These are phyloP conservation scores for Trichoderma lentiforme DNA, from an alignment of 2,329 filamentous ascomycete genomes.

Conservation along the genomic window DNA sequence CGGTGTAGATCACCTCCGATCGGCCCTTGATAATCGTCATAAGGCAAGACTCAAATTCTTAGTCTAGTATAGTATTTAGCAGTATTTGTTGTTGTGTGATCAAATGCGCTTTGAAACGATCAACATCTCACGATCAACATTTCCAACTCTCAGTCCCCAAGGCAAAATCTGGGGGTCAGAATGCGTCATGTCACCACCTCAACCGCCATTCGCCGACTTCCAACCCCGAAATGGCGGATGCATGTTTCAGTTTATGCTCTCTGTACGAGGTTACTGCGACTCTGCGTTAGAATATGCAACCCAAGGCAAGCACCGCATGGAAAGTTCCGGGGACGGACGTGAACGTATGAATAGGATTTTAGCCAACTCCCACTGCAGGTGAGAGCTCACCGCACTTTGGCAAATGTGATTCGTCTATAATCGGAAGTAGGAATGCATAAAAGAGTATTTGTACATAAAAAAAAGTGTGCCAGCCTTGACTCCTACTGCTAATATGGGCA, in stretches of 20 bases:
- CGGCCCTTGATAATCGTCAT: neutral
- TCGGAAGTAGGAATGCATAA: neutral
- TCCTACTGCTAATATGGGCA: neutral
- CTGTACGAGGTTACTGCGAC: neutral
- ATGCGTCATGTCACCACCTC: neutral
- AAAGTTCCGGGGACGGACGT: neutral
- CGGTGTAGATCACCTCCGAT: neutral
- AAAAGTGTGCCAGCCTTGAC: neutral
- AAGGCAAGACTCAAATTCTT: neutral
- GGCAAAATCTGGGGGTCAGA: neutral
- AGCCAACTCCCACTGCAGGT: neutral
- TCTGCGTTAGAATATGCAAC: neutral
- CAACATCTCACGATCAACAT: neutral
- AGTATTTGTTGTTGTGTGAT: neutral
- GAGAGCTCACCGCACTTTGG: constrained; percentile 12
- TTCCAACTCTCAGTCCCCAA: neutral
- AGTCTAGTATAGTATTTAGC: neutral
- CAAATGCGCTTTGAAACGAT: neutral
- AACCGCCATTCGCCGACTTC: neutral
- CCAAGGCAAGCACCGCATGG: neutral
- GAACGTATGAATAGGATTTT: neutral
- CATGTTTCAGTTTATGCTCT: neutral
- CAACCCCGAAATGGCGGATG: neutral
- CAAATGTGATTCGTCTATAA: constrained; percentile 2
- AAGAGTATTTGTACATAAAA: neutral